Percentiles rank a stretch among this genome's conserved stretches.
These are phyloP conservation scores for Suillus spraguei DNA, from an alignment of 768 basidiomycete genomes.

Conservation along the genomic window DNA sequence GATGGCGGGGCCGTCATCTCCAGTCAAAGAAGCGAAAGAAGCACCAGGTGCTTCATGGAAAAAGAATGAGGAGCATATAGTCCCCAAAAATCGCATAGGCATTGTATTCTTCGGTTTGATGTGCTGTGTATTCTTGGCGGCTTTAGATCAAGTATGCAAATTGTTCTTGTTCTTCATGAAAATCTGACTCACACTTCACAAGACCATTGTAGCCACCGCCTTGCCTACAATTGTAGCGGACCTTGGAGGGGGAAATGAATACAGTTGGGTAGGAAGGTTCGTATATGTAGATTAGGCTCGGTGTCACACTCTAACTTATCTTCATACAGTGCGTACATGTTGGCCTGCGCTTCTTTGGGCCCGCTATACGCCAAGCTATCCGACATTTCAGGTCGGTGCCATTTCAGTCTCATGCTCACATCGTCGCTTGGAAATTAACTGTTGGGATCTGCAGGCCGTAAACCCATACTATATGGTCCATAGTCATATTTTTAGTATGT, in stretches of 20 bases:
- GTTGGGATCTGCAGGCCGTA: conserved; percentile 32
- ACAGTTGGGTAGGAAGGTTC: conserved; percentile 53
- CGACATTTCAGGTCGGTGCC: conserved; percentile 37
- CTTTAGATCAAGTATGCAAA: conserved; percentile 45
- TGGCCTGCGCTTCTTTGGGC: conserved; percentile 42
- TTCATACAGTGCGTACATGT: conserved; percentile 44
- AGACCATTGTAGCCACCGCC: conserved; percentile 52
- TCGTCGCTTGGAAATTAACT: conserved; percentile 3
- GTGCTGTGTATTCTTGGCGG: conserved; percentile 46
- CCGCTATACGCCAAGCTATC: conserved; percentile 52
- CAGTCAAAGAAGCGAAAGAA: conserved; percentile 12
- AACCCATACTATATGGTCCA: conserved; percentile 38
- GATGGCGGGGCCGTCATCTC: conserved; percentile 4
- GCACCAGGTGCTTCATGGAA: conserved; percentile 41
- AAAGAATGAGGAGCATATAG: conserved; percentile 39
- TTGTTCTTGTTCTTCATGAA: background rate
- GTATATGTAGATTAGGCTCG: conserved; percentile 1
- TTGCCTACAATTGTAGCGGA: conserved; percentile 51
- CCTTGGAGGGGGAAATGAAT: conserved; percentile 47
- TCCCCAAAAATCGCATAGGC: conserved; percentile 44
- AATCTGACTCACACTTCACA: too few species aligned
- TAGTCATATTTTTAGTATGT: conserved; percentile 40
- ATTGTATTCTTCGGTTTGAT: conserved; percentile 49
- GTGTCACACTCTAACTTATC: background rate
- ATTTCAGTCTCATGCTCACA: background rate